Base-by-base conservation (phyloP, 805 yeast species). In the Candida orba region DNA sequence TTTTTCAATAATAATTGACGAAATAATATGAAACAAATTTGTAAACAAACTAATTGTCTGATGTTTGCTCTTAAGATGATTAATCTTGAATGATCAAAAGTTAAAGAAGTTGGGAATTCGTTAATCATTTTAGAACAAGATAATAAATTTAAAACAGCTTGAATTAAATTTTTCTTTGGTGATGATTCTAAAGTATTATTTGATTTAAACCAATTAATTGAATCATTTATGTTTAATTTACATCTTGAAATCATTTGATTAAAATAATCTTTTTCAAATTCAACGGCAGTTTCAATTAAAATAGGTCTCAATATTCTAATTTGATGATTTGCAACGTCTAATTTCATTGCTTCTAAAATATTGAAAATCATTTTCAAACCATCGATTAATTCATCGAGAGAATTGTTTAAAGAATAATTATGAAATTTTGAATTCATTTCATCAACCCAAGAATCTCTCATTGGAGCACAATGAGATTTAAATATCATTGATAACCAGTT, bases 321-420 rank as follows among this genome's bases (percentile, higher is more conserved):
- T 65, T 90, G 96, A 59, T 90, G 96, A 64, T 90, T 90, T 14
- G 97, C 96, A 44, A 89, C 93, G 58, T 91, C 97, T 49, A 90
- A 70, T 62, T 90, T 91, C 95, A 90, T 89, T 10, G 95, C 91
- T 62, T 90, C 97, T 50, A 91, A 69, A 45, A 91, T 83, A 46
- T 84, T 81, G 58, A 90, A 87, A 8, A 86, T 73, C 62, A 81
- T 75, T 44, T 89, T 73, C 42, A 91, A 66, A 1, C 95, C 96
- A 30, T 79, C 86, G 27, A 86, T 84, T 34, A 89, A 67, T 48
- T 71, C 69, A 6, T 65, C 49, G 5, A 73, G 62, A 2, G 62
- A 54, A 14, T 45, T 51, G 2, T 43, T 42, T 7, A 52, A 24
- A 40, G 54, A 49, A 17, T 83, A 78, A 40, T 66, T 68, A 32